Base-by-base conservation (phyloP, 1,139 yeast genomes). In the Debaryomyces singareniensis region DNA sequence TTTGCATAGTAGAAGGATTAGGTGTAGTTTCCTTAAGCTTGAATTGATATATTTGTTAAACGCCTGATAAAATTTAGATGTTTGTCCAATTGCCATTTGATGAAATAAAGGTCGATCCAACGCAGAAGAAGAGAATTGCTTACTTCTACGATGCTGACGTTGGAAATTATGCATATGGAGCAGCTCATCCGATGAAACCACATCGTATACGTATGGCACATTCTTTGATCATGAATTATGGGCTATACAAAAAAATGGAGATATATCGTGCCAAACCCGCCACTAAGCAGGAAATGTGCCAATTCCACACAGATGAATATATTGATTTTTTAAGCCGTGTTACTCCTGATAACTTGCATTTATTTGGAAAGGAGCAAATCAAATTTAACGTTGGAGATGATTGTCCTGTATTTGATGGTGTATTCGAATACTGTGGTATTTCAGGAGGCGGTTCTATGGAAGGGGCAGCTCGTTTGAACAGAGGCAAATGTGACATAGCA, bases 141-240 rank as follows among this genome's bases (percentile, higher is more conserved):
- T 66, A 66, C 44, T 66, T 66, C 47, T 66, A 66, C 41, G 72
- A 66, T 42, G 70, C 95, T 25, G 97, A 91, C 55, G 95, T 91
- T 30, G 97, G 97, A 22, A 91, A 91, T 61, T 91, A 89, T 57
- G 95, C 96, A 27, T 91, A 91, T 54, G 97, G 97, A 36, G 93
- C 96, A 6, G 96, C 96, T 16, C 98, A 91, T 57, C 96, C 96
- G 30, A 89, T 89, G 97, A 91, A 91, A 51, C 97, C 97, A 18
- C 97, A 89, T 55, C 78, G 97, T 55, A 89, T 91, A 67, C 81
- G 97, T 75, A 89, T 89, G 97, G 95, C 97, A 5, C 97, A 91
- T 57, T 83, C 95, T 21, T 69, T 91, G 49, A 84, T 91, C 45
- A 91, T 91, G 97, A 91, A 91, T 62, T 91, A 91, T 53, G 98